Conservation (phyloP, 768 basidiomycete species). For the Pleurotus citrinopileatus region DNA sequence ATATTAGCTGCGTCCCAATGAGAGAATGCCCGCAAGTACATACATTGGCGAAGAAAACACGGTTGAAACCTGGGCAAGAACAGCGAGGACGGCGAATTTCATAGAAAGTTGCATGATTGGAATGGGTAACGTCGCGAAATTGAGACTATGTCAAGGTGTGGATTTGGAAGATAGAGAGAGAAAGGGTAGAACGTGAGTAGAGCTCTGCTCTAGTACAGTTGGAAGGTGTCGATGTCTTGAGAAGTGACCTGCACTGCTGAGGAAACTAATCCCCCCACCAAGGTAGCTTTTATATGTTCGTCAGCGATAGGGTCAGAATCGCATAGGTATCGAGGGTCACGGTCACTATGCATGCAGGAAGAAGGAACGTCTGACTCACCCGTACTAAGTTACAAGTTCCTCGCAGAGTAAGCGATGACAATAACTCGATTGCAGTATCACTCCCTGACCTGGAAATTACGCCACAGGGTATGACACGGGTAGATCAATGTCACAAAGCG, state of each 20-base stretch:
- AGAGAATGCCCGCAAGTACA: too few species aligned
- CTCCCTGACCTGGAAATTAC: too few species aligned
- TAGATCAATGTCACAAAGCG: too few species aligned
- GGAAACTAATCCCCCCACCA: not conserved
- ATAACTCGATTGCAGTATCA: too few species aligned
- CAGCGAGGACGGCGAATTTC: constrained; percentile 3
- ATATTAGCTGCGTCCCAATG: not conserved
- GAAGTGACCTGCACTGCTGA: constrained; percentile 11
- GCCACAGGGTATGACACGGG: too few species aligned
- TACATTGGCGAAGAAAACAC: not conserved
- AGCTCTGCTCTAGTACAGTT: constrained; percentile 4
- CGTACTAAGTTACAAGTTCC: too few species aligned
- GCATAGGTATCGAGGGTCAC: too few species aligned
- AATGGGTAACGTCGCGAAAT: too few species aligned
- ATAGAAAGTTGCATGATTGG: constrained; percentile 6
- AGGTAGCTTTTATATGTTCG: constrained; percentile 6
- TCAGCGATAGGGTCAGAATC: too few species aligned
- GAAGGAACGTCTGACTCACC: too few species aligned
- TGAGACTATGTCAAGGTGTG: not conserved
- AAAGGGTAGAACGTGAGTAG: not conserved
- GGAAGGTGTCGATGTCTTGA: not conserved
- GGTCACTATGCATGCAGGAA: too few species aligned
- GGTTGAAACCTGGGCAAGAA: not conserved
- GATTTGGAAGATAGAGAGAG: not conserved
- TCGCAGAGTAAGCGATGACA: too few species aligned